Percentiles rank a stretch among this genome's conserved stretches.
phyloP scores from a whole-genome alignment of 2,329 filamentous ascomycete species.

The Magnaporthales sp. region DNA sequence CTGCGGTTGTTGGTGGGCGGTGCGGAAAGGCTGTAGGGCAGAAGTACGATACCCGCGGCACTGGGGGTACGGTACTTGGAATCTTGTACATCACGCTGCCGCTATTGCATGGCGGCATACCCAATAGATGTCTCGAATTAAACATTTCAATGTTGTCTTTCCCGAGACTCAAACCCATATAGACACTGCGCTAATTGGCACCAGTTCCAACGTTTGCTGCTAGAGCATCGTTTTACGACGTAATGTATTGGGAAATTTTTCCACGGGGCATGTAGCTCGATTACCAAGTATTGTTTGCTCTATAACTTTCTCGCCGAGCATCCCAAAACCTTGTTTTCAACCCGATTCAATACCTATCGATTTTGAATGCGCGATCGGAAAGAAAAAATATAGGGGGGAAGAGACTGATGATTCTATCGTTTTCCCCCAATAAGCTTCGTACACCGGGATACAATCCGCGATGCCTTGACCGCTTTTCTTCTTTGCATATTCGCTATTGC shows the following conservation, averaged over 20 bases:
- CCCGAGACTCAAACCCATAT: background rate
- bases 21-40: background rate
- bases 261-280: background rate
- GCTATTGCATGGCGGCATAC: background rate
- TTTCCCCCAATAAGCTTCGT: background rate
- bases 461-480: background rate
- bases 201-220: background rate
- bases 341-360: background rate
- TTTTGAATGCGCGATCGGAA: background rate
- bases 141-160: background rate
- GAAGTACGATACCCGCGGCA: background rate
- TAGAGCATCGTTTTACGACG: background rate
- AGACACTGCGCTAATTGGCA: background rate
- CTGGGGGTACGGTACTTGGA: background rate
- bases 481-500: background rate
- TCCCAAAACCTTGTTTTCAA: background rate
- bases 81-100: background rate
- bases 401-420: background rate
- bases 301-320: no score
- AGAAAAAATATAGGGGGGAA: background rate
- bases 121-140: background rate
- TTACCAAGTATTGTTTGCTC: background rate
- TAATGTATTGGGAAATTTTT: background rate
- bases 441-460: background rate
- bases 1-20: background rate